Conservation (phyloP, 805 yeast species). For the Wickerhamiella bombiphila region DNA sequence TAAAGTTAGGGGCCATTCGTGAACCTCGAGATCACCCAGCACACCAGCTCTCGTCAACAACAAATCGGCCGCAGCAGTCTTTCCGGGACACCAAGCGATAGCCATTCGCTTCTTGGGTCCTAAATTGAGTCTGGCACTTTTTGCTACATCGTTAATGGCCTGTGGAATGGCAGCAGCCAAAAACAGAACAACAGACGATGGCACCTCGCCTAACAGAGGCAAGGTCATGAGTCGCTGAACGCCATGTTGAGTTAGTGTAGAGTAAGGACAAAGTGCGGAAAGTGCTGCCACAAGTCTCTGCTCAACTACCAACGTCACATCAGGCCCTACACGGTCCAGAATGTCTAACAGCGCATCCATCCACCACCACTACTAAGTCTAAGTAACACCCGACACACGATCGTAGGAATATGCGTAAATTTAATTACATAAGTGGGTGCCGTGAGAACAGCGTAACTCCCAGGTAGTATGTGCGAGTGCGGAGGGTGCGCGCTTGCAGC, state of each 20-base stretch:
- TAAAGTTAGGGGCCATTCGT: slow-evolving; percentile 27
- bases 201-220: no score
- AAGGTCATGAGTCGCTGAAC: slow-evolving; percentile 38
- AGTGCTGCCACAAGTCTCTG: slow-evolving; percentile 28
- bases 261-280: slow-evolving; percentile 42
- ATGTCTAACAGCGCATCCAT: slow-evolving; percentile 10
- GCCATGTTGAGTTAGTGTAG: slow-evolving; percentile 35
- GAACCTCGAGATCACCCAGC: slow-evolving; percentile 28
- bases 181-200: neutral
- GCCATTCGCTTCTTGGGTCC: slow-evolving; percentile 1
- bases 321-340: slow-evolving; percentile 18
- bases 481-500: no score
- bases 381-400: no score
- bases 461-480: no score
- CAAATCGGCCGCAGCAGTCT: slow-evolving; percentile 17
- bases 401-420: no score
- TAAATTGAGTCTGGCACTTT: neutral
- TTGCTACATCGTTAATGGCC: neutral
- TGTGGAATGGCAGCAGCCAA: neutral
- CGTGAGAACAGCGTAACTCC: no score
- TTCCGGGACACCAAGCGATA: slow-evolving; percentile 19
- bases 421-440: no score
- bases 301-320: slow-evolving; percentile 1
- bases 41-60: slow-evolving; percentile 26
- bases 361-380: no score